Evolutionary conservation across 176 grass and related monocot genomes (phyloP), one percentile per base, ranked within the genome.

Genomic region (Paspalum notatum): DNA sequence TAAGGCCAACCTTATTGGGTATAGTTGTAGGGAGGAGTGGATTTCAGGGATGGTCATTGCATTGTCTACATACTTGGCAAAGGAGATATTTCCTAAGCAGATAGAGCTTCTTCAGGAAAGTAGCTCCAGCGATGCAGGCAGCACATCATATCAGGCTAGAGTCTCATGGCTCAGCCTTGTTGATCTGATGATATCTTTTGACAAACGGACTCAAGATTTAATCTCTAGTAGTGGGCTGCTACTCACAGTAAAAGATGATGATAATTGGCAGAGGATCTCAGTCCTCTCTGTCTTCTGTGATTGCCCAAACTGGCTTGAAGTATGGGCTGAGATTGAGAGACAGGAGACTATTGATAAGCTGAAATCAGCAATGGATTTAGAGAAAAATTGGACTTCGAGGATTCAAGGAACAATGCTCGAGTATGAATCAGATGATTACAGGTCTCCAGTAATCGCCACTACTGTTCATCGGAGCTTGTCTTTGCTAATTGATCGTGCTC

Each of bases 21-120:
- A 93, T 82, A 95, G 96, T 84, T 99, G 90, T 85, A 91, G 96
- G 87, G 96, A 99, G 76, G 96, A 99, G 57, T 93, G 90, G 92
- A 91, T 95, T 83, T 90, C 86, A 40, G 84, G 88, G 79, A 90
- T 94, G 11, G 86, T 93, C 54, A 84, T 86, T 71, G 81, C 96
- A 49, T 73, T 99, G 76, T 91, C 82, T 37, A 91, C 87, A 73
- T 99, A 91, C 88, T 88, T 99, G 81, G 84, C 58, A 0, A 99
- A 99, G 83, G 92, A 93, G 73, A 84, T 88, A 64, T 95, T 99
- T 86, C 90, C 89, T 4, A 93, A 93, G 61, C 90, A 90, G 80
- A 85, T 91, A 59, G 79, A 93, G 83, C 75, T 89, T 85, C 60
- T 98, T 84, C 74, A 95, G 68, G 87, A 90, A 83, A 80, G 80